Evolutionary conservation across 352 stramenopile species (phyloP), one percentile per base, ranked within the genome.

Genomic region (Aphanomyces astaci): DNA sequence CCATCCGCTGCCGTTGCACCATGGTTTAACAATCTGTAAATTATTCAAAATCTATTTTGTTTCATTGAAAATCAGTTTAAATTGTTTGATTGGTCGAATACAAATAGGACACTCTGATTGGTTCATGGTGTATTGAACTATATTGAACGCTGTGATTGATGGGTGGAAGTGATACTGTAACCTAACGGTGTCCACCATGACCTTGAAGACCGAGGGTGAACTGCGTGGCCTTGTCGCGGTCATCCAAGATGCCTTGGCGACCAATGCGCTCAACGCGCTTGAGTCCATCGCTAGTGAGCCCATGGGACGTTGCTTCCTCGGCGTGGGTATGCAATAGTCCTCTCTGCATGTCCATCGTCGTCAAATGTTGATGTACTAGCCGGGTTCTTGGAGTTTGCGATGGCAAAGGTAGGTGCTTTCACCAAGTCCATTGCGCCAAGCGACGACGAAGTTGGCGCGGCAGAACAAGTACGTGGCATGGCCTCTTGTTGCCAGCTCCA

Each of bases 301-400:
- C 9, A 84, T 88, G 55, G 86, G 83, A 13, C 83, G 83, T 28
- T 94, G 86, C 45, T 81, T 88, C 51, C 81, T 94, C 30, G 82
- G 86, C 40, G 75, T 91, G 5, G 82, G 85, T 94, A 71, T 13
- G 39, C 11, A 15, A 46, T 15, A 36, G 32, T 24, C 25, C 54
- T n/a, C n/a, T n/a, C n/a, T n/a, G n/a, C n/a, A n/a, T n/a, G n/a
- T n/a, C n/a, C n/a, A n/a, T n/a, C n/a, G n/a, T n/a, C n/a, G n/a
- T n/a, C n/a, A n/a, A n/a, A n/a, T n/a, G n/a, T n/a, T n/a, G n/a
- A n/a, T n/a, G n/a, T n/a, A n/a, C 39, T 66, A 94, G 85, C 82
- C 25, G 83, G 82, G 1, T 91, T 91, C 60, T 63, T 91, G 56
- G 84, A 86, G 45, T 69, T 72, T 65, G 76, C 72, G 27, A 78